Base-by-base conservation (phyloP, 1,284 basidiomycete genomes). In the Clitocybe nebularis region DNA sequence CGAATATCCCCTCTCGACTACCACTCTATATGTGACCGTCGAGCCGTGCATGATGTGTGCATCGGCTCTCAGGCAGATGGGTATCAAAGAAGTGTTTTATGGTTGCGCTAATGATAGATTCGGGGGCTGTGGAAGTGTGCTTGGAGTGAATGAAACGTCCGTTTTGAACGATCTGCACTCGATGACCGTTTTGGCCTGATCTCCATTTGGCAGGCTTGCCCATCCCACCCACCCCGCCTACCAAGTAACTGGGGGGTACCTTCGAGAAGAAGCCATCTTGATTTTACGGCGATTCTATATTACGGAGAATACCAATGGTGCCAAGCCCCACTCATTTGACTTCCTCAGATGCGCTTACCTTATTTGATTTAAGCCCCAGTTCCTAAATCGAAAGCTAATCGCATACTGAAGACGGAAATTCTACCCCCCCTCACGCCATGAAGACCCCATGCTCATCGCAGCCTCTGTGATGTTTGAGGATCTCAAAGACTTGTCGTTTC, bases 41-140 rank as follows among this genome's bases (percentile, higher is more conserved):
- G 96, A 99, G 66, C 96, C 96, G 0, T 99, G 96, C 64, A 92
- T 99, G 59, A 99, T 99, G 96, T 99, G 96, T 54, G 92, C 93
- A 3, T 91, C 89, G 20, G 96, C 95, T 4, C 74, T 99, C 35
- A 78, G 95, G 38, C 95, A 99, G 65, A 69, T 95, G 47, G 94
- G 95, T 5, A 93, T 99, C 57, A 80, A 82, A 44, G 77, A 86
- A 45, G 95, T 98, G 2, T 90, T 85, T 45, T 98, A 92, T 61
- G 96, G 96, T 1, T 96, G 92, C 55, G 89, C 82, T 13, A 99
- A 99, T 62, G 95, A 98, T 55, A 79, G 94, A 41, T 99, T 99
- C 55, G 96, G 96, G 4, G 96, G 96, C 1, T 97, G 93, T 61
- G 95, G 93, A 28, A 95, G 94, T 56, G 94, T 99, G 6, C 69